Evolutionary conservation across 768 basidiomycete species (phyloP).

Genomic region (Leccinum uliginosum): DNA sequence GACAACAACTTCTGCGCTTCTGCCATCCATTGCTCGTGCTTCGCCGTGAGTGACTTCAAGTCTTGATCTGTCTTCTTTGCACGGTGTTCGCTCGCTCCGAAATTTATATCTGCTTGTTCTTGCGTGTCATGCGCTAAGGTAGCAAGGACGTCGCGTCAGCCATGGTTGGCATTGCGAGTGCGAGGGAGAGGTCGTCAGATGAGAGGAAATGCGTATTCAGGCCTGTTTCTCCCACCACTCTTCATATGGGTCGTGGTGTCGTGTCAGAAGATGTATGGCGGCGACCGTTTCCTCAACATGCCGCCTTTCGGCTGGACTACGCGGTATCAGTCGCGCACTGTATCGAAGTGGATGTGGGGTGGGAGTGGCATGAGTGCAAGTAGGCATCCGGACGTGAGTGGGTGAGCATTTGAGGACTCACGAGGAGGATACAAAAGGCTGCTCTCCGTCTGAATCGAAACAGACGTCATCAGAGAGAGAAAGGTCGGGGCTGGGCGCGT

Average conservation of each 20-base stretch:
- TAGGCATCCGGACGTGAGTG: not conserved
- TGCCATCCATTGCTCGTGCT: conserved; percentile 46
- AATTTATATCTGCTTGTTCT: conserved; percentile 19
- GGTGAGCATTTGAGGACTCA: conserved; percentile 20
- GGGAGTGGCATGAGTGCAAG: not conserved
- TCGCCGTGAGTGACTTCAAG: conserved; percentile 32
- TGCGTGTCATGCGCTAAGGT: conserved; percentile 37
- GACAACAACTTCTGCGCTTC: conserved; percentile 48
- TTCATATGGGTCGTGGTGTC: conserved; percentile 44
- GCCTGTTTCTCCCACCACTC: conserved; percentile 51
- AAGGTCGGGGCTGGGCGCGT: conserved; percentile 26
- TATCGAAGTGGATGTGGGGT: not conserved
- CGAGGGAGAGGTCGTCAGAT: not conserved
- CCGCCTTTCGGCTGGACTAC: conserved; percentile 30
- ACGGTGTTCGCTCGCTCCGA: conserved; percentile 17
- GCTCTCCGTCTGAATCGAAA: conserved; percentile 43
- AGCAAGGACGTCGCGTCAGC: not conserved
- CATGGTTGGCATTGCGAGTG: not conserved
- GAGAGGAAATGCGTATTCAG: conserved; percentile 27
- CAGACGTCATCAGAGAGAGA: conserved; percentile 38
- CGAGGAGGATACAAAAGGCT: conserved; percentile 29
- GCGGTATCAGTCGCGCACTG: conserved; percentile 20
- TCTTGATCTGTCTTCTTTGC: conserved; percentile 8
- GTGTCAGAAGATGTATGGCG: conserved; percentile 40
- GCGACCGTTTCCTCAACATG: conserved; percentile 43